Base-by-base conservation (phyloP, 177 flowering plant species). In the Vitis hybrid region DNA sequence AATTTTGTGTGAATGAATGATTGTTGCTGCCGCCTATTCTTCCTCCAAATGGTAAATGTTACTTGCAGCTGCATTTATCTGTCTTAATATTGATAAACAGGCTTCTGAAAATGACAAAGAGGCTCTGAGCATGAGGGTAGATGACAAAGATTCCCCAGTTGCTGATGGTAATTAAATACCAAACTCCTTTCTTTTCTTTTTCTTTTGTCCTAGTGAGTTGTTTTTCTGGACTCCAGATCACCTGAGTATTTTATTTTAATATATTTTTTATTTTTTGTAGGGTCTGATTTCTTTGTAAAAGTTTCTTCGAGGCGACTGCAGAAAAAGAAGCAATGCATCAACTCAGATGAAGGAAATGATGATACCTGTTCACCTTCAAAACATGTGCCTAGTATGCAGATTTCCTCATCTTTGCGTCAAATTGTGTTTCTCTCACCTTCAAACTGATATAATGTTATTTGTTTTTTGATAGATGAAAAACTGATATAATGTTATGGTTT, bases 221-320 rank as follows among this genome's bases (percentile, higher is more conserved):
- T 15, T 62, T 20, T 50, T 11, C 33, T 50, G 22, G 29, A 49
- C 50, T 22, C 26, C 19, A 50, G n/a, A 18, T 55, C 67, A 50
- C 2, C n/a, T 2, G 12, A 10, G 13, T 48, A 18, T 2, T 45
- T n/a, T 16, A 1, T 33, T 14, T 10, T 51, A 2, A 10, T 33
- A 33, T 14, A 10, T 45, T 62, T 6, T 56, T 20, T 22, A 5
- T 13, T 65, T 69, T 60, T 50, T 68, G 70, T 60, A 78, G 82
- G 76, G 63, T 70, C 74, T 60, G 77, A 72, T 80, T 80, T 82
- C 75, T 79, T 79, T 69, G 26, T 78, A 4, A 85, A 81, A 70
- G 75, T 53, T 58, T 78, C 85, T 9, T 81, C 78, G 59, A 79
- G 55, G 64, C 71, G 53, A 52, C 64, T 59, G 8, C 74, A 75